These are phyloP conservation scores for Gracilariopsis chorda DNA, from an alignment of 23 red algal genomes.

Conservation along the genomic window DNA sequence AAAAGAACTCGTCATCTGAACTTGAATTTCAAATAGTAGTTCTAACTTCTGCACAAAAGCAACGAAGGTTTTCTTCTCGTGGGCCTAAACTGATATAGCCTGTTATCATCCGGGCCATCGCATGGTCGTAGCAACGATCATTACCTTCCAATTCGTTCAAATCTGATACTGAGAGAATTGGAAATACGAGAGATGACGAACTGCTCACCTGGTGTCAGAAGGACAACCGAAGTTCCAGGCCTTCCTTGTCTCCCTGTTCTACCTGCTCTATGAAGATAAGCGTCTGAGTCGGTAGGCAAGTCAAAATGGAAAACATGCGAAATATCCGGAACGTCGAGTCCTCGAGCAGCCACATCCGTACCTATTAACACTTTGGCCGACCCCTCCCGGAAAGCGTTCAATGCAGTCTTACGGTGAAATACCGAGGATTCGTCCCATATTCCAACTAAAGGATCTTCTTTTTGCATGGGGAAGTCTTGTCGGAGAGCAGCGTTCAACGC, in stretches of 20 bases:
- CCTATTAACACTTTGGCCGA: conserved; percentile 60
- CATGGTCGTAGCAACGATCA: no score
- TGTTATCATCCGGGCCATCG: no score
- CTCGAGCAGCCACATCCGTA: conserved; percentile 91
- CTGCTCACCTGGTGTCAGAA: conserved; percentile 64
- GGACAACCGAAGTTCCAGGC: conserved; percentile 48
- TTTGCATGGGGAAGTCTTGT: conserved; percentile 6
- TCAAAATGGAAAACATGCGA: conserved; percentile 94
- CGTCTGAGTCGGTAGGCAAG: conserved; percentile 90
- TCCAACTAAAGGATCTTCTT: conserved; percentile 12
- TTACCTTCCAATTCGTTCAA: conserved; percentile 29
- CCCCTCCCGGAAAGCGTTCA: conserved; percentile 52
- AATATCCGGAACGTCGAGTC: conserved; percentile 83
- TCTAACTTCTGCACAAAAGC: no score
- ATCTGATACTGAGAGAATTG: conserved; percentile 64
- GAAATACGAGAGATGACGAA: conserved; percentile 73
- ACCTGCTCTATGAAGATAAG: conserved; percentile 92
- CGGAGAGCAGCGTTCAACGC: conserved; percentile 48
- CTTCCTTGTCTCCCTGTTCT: conserved; percentile 63
- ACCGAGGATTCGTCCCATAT: conserved; percentile 27
- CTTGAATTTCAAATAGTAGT: no score
- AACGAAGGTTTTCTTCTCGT: no score
- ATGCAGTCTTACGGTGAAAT: conserved; percentile 9
- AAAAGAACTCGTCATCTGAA: no score
- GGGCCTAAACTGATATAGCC: no score